Evolutionary conservation across 1,284 basidiomycete genomes (phyloP).

Genomic region (Irpex sp.): DNA sequence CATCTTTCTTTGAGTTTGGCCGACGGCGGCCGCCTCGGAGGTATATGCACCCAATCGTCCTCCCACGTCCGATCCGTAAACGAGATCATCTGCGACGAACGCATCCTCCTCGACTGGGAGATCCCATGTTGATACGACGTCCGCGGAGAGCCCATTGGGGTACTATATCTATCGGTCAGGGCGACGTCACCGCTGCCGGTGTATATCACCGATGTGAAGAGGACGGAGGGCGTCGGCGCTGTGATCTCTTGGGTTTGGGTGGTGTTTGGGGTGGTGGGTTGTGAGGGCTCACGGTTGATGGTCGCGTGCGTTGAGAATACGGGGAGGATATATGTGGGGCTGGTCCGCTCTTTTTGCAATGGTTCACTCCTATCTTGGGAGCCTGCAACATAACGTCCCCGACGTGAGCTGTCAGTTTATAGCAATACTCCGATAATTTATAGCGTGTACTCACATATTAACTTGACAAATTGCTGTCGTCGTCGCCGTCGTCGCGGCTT

Average conservation of each 20-base stretch:
- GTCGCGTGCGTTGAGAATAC: not conserved
- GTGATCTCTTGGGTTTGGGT: not conserved
- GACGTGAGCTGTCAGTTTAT: not conserved
- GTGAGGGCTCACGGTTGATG: not conserved
- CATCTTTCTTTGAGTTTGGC: not conserved
- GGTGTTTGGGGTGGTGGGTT: not conserved
- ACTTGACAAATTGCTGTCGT: not conserved
- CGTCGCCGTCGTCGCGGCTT: not conserved
- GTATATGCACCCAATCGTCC: not conserved
- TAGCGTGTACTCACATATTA: not conserved
- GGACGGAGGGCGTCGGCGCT: not conserved
- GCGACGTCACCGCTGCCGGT: not conserved
- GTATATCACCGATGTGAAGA: not conserved
- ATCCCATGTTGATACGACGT: not conserved
- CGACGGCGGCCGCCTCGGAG: not conserved
- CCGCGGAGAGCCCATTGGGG: not conserved
- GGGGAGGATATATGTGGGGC: not conserved
- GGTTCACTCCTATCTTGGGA: not conserved
- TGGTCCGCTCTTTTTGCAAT: not conserved
- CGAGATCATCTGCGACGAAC: conserved; percentile 1
- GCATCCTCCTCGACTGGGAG: not conserved
- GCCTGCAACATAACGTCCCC: not conserved
- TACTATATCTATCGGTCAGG: too few species aligned
- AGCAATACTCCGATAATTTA: not conserved
- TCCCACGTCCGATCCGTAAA: not conserved